A percentile compares a stretch with the other conserved stretches of the same genome.
Conservation (phyloP, 306 rosid genomes). For the Psophocarpus tetragonolobus region DNA sequence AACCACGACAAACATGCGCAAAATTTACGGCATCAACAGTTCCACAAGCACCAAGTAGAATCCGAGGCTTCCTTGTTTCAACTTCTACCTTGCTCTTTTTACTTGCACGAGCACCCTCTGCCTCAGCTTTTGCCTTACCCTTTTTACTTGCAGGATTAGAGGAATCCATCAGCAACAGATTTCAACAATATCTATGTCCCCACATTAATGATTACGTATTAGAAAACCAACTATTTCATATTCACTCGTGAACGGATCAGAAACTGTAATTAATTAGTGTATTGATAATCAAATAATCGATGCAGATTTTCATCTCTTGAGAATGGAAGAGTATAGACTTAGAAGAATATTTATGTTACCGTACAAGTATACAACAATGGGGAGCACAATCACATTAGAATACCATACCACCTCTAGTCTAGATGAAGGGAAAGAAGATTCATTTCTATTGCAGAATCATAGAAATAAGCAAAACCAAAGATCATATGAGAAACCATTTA, state of each 20-base stretch:
- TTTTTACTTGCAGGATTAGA: slow-evolving; percentile 38
- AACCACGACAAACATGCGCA: slow-evolving; percentile 52
- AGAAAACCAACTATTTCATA: slow-evolving; percentile 9
- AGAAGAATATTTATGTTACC: too few relatives aligned
- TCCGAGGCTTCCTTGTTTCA: slow-evolving; percentile 61
- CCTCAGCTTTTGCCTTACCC: slow-evolving; percentile 27
- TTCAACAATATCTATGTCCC: slow-evolving; percentile 1
- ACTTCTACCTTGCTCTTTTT: slow-evolving; percentile 29
- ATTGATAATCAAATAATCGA: not conserved
- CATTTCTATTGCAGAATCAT: not conserved
- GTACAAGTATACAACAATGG: not conserved
- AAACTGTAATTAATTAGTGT: not conserved
- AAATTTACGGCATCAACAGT: slow-evolving; percentile 76
- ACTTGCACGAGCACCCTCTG: not conserved
- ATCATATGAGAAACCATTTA: not conserved
- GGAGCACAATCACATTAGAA: not conserved
- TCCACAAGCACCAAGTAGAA: slow-evolving; percentile 85
- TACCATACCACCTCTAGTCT: not conserved
- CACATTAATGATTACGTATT: not conserved
- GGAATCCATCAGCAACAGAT: slow-evolving; percentile 51
- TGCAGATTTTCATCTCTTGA: not conserved
- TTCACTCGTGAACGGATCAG: not conserved
- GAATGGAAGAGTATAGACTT: not conserved
- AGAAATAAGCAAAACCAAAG: too few relatives aligned
- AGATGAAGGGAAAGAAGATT: slow-evolving; percentile 7